Conservation (phyloP, 2,329 filamentous ascomycete species). For the Mycosphaerella sp. region DNA sequence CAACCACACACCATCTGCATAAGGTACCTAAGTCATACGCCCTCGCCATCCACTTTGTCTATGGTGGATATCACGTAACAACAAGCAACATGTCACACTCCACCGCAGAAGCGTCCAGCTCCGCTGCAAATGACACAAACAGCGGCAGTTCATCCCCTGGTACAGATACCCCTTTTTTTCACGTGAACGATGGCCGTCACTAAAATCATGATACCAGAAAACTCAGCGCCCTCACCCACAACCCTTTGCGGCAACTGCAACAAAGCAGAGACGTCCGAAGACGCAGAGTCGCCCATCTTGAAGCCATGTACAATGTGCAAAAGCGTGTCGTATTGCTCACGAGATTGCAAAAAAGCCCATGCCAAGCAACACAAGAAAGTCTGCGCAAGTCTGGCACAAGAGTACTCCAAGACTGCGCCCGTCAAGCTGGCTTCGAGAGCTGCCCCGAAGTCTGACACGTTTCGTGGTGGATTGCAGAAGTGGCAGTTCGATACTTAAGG, state of each 20-base stretch:
- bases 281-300: constrained; percentile 16
- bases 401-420: constrained; percentile 34
- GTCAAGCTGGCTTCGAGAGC: constrained; percentile 36
- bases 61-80: neutral
- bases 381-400: constrained; percentile 36
- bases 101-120: neutral
- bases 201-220: neutral
- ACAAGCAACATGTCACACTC: neutral
- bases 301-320: constrained; percentile 38
- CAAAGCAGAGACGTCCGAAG: constrained; percentile 15
- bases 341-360: constrained; percentile 38
- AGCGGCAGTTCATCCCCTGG: neutral
- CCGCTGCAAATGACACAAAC: neutral
- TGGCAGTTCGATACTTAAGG: constrained; percentile 35
- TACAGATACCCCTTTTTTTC: neutral
- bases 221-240: neutral
- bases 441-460: constrained; percentile 30
- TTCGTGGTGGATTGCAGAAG: constrained; percentile 36
- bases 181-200: neutral
- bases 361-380: constrained; percentile 38
- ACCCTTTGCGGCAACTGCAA: constrained; percentile 13
- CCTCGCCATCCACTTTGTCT: no score
- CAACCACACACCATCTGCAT: no score
- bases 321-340: constrained; percentile 36
- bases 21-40: no score